Conservation (phyloP, 768 basidiomycete species). For the Tulasnella sp. region DNA sequence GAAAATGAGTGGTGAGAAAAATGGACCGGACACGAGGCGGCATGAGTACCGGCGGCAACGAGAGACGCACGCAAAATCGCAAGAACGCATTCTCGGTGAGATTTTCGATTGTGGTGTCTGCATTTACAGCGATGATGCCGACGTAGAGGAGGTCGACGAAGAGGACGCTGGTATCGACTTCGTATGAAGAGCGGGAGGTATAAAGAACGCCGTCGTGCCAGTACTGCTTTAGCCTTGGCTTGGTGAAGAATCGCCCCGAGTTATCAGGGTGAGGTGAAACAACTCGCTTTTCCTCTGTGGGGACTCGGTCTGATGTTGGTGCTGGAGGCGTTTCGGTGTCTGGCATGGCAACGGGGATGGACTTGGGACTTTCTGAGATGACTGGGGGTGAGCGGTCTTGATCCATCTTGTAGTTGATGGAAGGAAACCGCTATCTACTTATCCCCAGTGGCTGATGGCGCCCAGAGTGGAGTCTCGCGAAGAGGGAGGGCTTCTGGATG, state of each 20-base stretch:
- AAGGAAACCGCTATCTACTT: not conserved
- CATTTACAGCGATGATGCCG: slow-evolving; percentile 32
- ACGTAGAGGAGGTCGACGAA: slow-evolving; percentile 31
- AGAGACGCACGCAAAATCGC: slow-evolving; percentile 20
- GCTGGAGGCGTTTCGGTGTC: not conserved
- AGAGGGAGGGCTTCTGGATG: not conserved
- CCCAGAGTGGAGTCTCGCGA: not conserved
- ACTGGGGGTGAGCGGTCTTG: not conserved
- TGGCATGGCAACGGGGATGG: not conserved
- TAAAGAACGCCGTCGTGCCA: slow-evolving; percentile 25
- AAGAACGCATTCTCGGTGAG: not conserved
- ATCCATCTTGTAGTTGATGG: not conserved
- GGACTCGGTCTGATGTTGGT: not conserved
- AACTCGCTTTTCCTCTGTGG: not conserved
- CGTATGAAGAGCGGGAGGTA: not conserved
- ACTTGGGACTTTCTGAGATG: not conserved
- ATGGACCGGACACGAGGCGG: not conserved
- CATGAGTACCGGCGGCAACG: not conserved
- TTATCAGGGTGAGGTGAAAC: not conserved
- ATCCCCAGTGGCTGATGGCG: not conserved
- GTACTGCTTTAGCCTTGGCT: slow-evolving; percentile 19
- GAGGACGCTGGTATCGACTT: slow-evolving; percentile 15
- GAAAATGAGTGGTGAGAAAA: not conserved
- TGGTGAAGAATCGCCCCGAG: not conserved
- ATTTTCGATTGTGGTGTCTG: slow-evolving; percentile 24